Conservation (phyloP, 2,329 filamentous ascomycete genomes). For the Coniochaeta prunicola region DNA sequence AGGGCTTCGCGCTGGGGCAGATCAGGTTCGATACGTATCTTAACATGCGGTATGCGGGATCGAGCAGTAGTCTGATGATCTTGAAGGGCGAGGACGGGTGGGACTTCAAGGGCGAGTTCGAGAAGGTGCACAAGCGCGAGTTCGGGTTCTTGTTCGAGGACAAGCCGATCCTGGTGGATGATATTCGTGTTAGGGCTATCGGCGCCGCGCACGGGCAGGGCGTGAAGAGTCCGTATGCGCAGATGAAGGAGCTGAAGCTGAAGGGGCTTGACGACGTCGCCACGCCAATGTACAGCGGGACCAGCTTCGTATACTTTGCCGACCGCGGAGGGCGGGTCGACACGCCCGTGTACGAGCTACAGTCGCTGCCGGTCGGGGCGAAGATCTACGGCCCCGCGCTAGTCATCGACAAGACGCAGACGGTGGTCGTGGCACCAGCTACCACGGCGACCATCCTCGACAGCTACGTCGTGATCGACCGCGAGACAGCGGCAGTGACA, state of each 20-base stretch:
- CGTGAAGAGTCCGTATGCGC: constrained; percentile 39
- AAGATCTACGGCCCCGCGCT: constrained; percentile 55
- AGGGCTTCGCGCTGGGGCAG: neutral
- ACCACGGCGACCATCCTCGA: constrained; percentile 53
- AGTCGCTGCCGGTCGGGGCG: constrained; percentile 49
- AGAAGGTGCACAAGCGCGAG: constrained; percentile 63
- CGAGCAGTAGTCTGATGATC: constrained; percentile 2
- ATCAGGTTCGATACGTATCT: neutral
- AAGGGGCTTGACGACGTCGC: constrained; percentile 48
- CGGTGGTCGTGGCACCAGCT: constrained; percentile 57
- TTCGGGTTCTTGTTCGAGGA: constrained; percentile 60
- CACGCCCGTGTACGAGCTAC: constrained; percentile 56
- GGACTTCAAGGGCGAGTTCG: constrained; percentile 59
- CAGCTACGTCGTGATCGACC: constrained; percentile 61
- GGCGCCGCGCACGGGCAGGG: constrained; percentile 24
- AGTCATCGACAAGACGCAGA: constrained; percentile 56
- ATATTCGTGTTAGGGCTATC: constrained; percentile 61
- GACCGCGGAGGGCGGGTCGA: constrained; percentile 44
- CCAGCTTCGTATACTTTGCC: constrained; percentile 58
- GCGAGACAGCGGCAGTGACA: constrained; percentile 31
- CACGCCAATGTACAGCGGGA: constrained; percentile 38
- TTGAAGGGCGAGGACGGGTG: constrained; percentile 41
- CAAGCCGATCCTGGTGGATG: constrained; percentile 63
- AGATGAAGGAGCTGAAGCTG: constrained; percentile 21
- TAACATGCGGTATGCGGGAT: constrained; percentile 3